Conservation (phyloP, 495 filamentous ascomycete species). For the Wilcoxina mikolae region DNA sequence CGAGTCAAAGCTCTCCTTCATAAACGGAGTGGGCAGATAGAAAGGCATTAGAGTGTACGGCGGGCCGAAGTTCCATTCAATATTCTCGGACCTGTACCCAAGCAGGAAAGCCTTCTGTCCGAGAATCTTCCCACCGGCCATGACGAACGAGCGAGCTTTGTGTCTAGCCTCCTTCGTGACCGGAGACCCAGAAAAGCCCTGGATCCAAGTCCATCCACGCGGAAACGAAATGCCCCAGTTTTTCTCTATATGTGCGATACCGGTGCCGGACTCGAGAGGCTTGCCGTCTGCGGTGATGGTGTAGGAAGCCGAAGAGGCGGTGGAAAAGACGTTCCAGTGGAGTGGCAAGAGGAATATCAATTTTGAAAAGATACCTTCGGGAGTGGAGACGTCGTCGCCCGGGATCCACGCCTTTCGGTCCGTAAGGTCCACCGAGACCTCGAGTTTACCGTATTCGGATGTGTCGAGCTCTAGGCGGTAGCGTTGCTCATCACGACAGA, state of each 20-base stretch:
- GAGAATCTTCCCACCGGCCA: slow-evolving; percentile 34
- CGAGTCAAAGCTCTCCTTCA: slow-evolving; percentile 28
- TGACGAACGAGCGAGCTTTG: slow-evolving; percentile 5
- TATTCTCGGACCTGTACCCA: slow-evolving; percentile 29
- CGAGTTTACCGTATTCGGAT: slow-evolving; percentile 21
- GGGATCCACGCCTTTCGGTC: slow-evolving; percentile 28
- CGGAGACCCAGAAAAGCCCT: slow-evolving; percentile 11
- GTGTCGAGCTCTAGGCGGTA: slow-evolving; percentile 20
- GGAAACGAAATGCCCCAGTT: slow-evolving; percentile 37
- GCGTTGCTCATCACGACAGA: slow-evolving; percentile 6
- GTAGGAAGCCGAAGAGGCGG: slow-evolving; percentile 30
- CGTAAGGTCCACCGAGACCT: slow-evolving; percentile 28
- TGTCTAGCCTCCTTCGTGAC: neutral
- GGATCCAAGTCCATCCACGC: slow-evolving; percentile 34
- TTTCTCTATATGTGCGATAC: slow-evolving; percentile 35
- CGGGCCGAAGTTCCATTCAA: slow-evolving; percentile 24
- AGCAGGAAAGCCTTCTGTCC: slow-evolving; percentile 35
- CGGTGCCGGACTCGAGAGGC: slow-evolving; percentile 20
- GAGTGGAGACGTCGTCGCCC: slow-evolving; percentile 16
- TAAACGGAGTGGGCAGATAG: slow-evolving; percentile 24
- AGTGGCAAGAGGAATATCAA: slow-evolving; percentile 33
- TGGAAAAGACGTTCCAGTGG: slow-evolving; percentile 37
- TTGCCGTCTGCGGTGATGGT: slow-evolving; percentile 5
- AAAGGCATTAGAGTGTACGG: slow-evolving; percentile 18
- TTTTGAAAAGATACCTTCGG: slow-evolving; percentile 26